These are phyloP conservation scores for Cornus suecica DNA, from an alignment of 148 eudicot genomes.

Conservation along the genomic window DNA sequence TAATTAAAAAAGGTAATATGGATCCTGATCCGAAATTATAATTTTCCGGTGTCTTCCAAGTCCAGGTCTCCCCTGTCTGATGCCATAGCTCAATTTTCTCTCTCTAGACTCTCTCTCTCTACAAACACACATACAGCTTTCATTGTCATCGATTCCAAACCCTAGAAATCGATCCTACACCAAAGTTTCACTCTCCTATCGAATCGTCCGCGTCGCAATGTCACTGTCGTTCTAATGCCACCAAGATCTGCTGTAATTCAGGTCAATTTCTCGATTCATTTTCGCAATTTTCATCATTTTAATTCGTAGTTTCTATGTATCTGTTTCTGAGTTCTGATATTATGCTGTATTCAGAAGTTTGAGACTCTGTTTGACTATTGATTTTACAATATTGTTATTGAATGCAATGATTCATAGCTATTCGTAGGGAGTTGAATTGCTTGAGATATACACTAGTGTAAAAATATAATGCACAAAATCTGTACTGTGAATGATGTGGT, in stretches of 20 bases:
- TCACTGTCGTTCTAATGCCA: neutral
- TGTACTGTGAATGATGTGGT: neutral
- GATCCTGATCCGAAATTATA: too few relatives aligned
- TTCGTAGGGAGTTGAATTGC: neutral
- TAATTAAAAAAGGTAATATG: too few relatives aligned
- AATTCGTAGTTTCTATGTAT: neutral
- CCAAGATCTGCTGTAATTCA: neutral
- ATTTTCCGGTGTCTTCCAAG: neutral
- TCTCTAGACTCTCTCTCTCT: neutral
- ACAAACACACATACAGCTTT: neutral
- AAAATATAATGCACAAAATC: neutral
- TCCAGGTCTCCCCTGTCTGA: neutral
- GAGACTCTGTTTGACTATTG: neutral
- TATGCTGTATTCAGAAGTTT: neutral
- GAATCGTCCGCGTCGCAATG: neutral
- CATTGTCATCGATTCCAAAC: neutral
- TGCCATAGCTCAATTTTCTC: neutral
- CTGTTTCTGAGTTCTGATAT: neutral
- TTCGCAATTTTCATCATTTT: neutral
- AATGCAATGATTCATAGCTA: neutral
- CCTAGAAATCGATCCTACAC: neutral
- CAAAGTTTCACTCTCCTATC: neutral
- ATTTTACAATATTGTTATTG: neutral
- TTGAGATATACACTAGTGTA: slow-evolving; percentile 1
- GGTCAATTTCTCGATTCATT: neutral